phyloP scores from a whole-genome alignment of 2,329 filamentous ascomycete species.

The Ophiostoma sp. region DNA sequence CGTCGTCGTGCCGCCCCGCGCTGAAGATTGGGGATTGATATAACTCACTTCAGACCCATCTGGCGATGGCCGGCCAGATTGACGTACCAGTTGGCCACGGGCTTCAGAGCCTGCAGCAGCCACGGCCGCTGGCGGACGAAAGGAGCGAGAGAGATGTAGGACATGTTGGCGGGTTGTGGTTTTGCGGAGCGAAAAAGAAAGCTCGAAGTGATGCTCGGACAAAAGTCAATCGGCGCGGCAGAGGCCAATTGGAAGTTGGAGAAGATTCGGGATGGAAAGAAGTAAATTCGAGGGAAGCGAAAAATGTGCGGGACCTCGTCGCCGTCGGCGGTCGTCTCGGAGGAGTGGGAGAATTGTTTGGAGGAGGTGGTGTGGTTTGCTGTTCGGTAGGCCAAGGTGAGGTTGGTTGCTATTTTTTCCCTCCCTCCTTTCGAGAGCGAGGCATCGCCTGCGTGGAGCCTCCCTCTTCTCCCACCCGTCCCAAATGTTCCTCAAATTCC shows the following conservation, averaged over 20 bases:
- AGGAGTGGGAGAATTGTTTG: no score
- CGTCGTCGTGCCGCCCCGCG: not conserved
- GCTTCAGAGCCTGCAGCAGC: conserved; percentile 72
- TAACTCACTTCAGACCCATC: conserved; percentile 27
- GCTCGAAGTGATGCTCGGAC: not conserved
- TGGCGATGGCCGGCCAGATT: conserved; percentile 59
- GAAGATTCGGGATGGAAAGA: not conserved
- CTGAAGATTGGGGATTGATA: not conserved
- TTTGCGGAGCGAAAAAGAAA: not conserved
- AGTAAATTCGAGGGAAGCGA: not conserved
- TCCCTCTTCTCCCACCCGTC: not conserved
- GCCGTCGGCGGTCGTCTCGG: conserved; percentile 3
- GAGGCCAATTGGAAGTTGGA: not conserved
- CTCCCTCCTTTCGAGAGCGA: not conserved
- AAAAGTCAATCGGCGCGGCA: not conserved
- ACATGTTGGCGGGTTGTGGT: conserved; percentile 14
- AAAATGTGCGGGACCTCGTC: not conserved
- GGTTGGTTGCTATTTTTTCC: not conserved
- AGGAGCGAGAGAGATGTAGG: conserved; percentile 23
- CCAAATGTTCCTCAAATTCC: conserved; percentile 27
- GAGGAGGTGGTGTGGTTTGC: not conserved
- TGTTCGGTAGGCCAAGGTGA: not conserved
- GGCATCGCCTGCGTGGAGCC: no score
- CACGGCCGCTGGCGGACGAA: conserved; percentile 80
- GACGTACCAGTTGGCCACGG: conserved; percentile 81